A percentile compares a stretch with the other conserved stretches of the same genome.
Conservation (phyloP, 2,329 filamentous ascomycete species). For the Pseudopithomyces chartarum region DNA sequence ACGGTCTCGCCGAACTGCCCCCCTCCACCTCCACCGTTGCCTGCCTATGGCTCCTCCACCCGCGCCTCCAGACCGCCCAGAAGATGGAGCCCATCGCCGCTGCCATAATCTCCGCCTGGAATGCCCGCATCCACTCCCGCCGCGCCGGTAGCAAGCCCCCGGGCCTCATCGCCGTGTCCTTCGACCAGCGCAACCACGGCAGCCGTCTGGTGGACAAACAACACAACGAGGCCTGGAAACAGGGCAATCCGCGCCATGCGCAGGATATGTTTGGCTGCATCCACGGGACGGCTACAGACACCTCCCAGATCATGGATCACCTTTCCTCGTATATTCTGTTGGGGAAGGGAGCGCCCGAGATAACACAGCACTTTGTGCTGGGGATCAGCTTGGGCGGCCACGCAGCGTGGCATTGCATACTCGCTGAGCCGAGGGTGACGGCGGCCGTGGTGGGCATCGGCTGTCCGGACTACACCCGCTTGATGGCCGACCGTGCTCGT, state of each 20-base stretch:
- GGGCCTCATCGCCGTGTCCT: conserved; percentile 79
- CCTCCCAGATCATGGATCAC: conserved; percentile 74
- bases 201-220: conserved; percentile 67
- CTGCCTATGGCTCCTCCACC: conserved; percentile 91
- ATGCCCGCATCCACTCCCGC: conserved; percentile 49
- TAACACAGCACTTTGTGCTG: conserved; percentile 71
- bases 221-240: conserved; percentile 78
- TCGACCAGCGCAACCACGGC: conserved; percentile 95
- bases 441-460: conserved; percentile 82
- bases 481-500: conserved; percentile 80
- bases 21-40: conserved; percentile 62
- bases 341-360: conserved; percentile 45
- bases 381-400: conserved; percentile 90
- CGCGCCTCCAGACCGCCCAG: conserved; percentile 70
- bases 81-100: conserved; percentile 77
- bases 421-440: conserved; percentile 78
- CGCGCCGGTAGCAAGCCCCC: conserved; percentile 37
- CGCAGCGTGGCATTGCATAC: conserved; percentile 80
- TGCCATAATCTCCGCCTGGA: conserved; percentile 72
- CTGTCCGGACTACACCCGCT: conserved; percentile 82
- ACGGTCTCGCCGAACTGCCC: conserved; percentile 77
- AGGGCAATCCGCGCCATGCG: conserved; percentile 80
- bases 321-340: conserved; percentile 76
- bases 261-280: conserved; percentile 89
- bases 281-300: conserved; percentile 75